Conservation (phyloP, 2,329 filamentous ascomycete genomes). For the Camptophora hylomeconis region DNA sequence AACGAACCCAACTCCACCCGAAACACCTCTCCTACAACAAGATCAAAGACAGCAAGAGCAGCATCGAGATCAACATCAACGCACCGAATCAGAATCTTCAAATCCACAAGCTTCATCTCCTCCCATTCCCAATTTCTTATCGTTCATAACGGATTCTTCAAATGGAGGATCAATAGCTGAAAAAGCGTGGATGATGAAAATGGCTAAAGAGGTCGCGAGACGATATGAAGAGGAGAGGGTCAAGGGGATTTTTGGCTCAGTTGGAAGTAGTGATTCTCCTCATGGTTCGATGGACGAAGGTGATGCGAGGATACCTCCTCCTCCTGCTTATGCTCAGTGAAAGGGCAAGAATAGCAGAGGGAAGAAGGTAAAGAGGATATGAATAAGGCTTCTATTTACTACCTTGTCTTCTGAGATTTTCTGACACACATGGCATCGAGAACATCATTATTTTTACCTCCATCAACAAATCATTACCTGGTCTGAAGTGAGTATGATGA, state of each 20-base stretch:
- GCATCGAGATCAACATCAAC: constrained; percentile 38
- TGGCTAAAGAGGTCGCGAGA: constrained; percentile 77
- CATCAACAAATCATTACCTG: no score
- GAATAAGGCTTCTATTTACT: no score
- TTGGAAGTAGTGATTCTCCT: constrained; percentile 4
- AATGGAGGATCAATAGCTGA: constrained; percentile 29
- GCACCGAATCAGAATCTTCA: background rate
- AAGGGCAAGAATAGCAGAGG: no score
- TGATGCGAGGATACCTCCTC: no score
- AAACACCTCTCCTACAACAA: constrained; percentile 7
- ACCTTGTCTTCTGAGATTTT: no score
- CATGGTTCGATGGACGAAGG: constrained; percentile 21
- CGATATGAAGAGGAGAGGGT: constrained; percentile 77
- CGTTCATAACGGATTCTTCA: constrained; percentile 22
- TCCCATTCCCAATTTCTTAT: constrained; percentile 23
- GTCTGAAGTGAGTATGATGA: no score
- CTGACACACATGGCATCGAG: no score
- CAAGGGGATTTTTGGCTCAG: constrained; percentile 14
- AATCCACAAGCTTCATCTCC: constrained; percentile 5
- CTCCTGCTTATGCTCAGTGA: constrained; percentile 33
- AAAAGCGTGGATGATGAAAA: constrained; percentile 43
- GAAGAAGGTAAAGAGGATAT: no score
- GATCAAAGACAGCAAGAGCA: constrained; percentile 26
- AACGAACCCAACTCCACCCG: constrained; percentile 1
- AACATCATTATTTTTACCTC: no score